phyloP scores from a whole-genome alignment of 2,329 filamentous ascomycete genomes.

The Botrytis hyacinthi region DNA sequence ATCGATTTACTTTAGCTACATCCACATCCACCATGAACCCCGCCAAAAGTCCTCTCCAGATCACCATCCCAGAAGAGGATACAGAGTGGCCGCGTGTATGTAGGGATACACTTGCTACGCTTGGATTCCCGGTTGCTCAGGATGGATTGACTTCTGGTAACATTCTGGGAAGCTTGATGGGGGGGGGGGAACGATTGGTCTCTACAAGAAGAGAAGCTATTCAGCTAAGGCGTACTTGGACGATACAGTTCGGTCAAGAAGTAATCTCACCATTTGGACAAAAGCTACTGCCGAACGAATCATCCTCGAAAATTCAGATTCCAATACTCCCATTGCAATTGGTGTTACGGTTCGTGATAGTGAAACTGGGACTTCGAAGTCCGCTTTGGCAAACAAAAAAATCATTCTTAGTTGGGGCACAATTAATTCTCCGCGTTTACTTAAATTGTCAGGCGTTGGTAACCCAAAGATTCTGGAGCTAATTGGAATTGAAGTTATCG shows the following conservation, averaged over 20 bases:
- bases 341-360: conserved; percentile 15
- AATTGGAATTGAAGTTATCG: conserved; percentile 25
- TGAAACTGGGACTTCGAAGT: conserved; percentile 30
- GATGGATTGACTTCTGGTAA: conserved; percentile 2
- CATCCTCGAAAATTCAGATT: conserved; percentile 1
- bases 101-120: neutral
- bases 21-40: neutral
- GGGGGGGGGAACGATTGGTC: conserved; percentile 8
- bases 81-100: conserved; percentile 4
- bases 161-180: conserved; percentile 1
- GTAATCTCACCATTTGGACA: conserved; percentile 77
- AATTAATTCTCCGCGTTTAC: conserved; percentile 35
- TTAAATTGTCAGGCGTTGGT: conserved; percentile 40
- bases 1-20: conserved; percentile 10
- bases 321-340: conserved; percentile 1
- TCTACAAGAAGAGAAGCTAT: conserved; percentile 15
- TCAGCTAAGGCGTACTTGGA: conserved; percentile 5
- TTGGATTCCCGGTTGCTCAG: neutral
- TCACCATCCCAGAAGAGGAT: conserved; percentile 9
- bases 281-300: neutral
- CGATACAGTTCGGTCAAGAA: conserved; percentile 6
- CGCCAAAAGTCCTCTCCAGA: conserved; percentile 11
- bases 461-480: conserved; percentile 23
- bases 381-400: conserved; percentile 37
- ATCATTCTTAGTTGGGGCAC: conserved; percentile 36